Evolutionary conservation across 768 basidiomycete species (phyloP).

Genomic region (Phanerodontia chrysosporium): DNA sequence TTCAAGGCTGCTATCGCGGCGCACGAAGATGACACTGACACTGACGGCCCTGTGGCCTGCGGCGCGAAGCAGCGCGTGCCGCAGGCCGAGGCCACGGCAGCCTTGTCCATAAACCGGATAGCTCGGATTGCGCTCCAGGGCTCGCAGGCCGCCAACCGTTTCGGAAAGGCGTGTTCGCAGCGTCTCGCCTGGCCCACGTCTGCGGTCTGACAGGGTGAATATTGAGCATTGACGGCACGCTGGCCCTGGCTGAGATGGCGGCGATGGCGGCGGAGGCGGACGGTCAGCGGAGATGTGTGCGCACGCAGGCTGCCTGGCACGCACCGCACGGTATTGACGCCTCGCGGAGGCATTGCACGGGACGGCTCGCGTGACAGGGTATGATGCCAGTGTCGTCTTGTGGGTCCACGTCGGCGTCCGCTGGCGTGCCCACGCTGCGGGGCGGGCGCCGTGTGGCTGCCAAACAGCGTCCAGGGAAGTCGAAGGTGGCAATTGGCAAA

Average conservation of each 20-base stretch:
- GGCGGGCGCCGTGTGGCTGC: neutral
- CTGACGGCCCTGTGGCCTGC: neutral
- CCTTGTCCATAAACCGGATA: neutral
- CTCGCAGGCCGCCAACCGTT: neutral
- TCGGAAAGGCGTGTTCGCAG: neutral
- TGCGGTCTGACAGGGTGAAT: neutral
- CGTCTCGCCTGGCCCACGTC: neutral
- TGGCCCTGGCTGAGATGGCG: no score
- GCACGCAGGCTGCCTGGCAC: neutral
- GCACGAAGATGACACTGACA: neutral
- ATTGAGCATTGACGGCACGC: no score
- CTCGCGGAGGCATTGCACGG: neutral
- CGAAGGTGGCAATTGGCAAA: slow-evolving; percentile 4
- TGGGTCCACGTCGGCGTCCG: slow-evolving; percentile 1
- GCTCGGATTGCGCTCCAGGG: neutral
- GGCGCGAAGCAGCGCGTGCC: neutral
- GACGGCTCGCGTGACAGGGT: neutral
- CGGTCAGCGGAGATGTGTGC: neutral
- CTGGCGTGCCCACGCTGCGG: neutral
- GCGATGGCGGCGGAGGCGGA: neutral
- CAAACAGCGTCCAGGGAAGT: neutral
- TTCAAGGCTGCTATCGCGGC: neutral
- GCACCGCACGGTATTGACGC: neutral
- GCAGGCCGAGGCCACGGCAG: neutral
- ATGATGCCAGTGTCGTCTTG: slow-evolving; percentile 3